These are phyloP conservation scores for Ogataea siamensis DNA, from an alignment of 805 yeast genomes.

Conservation along the genomic window DNA sequence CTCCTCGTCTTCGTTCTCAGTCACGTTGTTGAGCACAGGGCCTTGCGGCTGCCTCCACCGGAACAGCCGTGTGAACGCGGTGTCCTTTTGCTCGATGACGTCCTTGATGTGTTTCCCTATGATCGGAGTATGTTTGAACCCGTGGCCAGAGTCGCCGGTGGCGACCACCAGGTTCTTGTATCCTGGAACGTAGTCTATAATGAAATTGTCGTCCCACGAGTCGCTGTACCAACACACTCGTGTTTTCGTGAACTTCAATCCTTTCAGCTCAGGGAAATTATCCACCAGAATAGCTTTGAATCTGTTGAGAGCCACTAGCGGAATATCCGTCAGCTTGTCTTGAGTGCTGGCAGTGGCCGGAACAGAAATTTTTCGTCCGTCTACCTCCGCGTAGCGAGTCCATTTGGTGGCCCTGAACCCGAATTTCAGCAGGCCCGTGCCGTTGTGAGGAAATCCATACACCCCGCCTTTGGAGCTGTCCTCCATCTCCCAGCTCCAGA, in stretches of 20 bases:
- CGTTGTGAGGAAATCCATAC: constrained; percentile 7
- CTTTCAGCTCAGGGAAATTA: constrained; percentile 6
- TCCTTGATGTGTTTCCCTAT: too few species aligned
- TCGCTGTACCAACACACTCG: constrained; percentile 9
- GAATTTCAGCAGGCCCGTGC: constrained; percentile 2
- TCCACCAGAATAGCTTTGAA: constrained; percentile 5
- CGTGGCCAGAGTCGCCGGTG: constrained; percentile 5
- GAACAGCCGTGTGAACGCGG: too few species aligned
- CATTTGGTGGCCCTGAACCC: constrained; percentile 2
- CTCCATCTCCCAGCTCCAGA: too few species aligned
- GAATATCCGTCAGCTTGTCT: constrained; percentile 4
- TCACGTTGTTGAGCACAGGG: too few species aligned
- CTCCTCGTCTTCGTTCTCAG: too few species aligned
- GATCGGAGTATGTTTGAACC: too few species aligned
- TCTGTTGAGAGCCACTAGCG: too few species aligned
- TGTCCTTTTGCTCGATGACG: too few species aligned
- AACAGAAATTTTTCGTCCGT: constrained; percentile 1
- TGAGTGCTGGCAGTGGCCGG: constrained; percentile 2
- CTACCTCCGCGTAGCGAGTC: not conserved
- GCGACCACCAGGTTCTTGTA: constrained; percentile 5
- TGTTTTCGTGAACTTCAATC: constrained; percentile 2
- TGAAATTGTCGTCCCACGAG: constrained; percentile 4
- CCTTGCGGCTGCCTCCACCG: too few species aligned
- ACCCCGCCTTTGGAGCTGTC: not conserved
- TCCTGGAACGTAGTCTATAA: constrained; percentile 6